These are phyloP conservation scores for Eutypa lata DNA, from an alignment of 2,329 filamentous ascomycete genomes.

Conservation along the genomic window DNA sequence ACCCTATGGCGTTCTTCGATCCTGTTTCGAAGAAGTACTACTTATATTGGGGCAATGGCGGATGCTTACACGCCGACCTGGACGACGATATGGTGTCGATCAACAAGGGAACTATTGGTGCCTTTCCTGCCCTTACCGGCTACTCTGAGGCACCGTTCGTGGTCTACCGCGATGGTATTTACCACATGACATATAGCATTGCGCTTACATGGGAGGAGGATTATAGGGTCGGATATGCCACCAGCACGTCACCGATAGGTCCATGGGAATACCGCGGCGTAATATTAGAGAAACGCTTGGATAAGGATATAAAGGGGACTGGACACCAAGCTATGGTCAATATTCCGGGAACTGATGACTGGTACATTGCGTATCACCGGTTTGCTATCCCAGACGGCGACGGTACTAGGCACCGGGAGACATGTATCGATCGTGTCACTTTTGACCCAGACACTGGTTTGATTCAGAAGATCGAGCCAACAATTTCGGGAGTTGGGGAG, in stretches of 20 bases:
- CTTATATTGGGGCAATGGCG: constrained; percentile 56
- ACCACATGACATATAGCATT: constrained; percentile 45
- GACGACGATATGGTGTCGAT: constrained; percentile 41
- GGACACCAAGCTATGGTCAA: constrained; percentile 42
- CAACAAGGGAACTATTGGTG: constrained; percentile 28
- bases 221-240: constrained; percentile 44
- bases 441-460: constrained; percentile 34
- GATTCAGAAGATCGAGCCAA: constrained; percentile 33
- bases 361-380: constrained; percentile 46
- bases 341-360: constrained; percentile 42
- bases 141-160: constrained; percentile 41
- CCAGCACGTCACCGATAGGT: constrained; percentile 30
- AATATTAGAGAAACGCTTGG: constrained; percentile 36
- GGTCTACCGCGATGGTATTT: constrained; percentile 38
- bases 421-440: constrained; percentile 36
- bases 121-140: constrained; percentile 32
- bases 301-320: constrained; percentile 38
- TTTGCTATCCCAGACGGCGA: constrained; percentile 40
- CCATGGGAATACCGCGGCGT: constrained; percentile 41
- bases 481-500: constrained; percentile 5
- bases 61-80: constrained; percentile 36
- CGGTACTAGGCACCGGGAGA: constrained; percentile 36
- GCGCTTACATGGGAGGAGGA: constrained; percentile 41
- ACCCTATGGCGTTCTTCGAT: constrained; percentile 59
- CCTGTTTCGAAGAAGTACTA: constrained; percentile 54